phyloP scores from a whole-genome alignment of 345 rosid genomes.

The Streptanthus diversifolius region DNA sequence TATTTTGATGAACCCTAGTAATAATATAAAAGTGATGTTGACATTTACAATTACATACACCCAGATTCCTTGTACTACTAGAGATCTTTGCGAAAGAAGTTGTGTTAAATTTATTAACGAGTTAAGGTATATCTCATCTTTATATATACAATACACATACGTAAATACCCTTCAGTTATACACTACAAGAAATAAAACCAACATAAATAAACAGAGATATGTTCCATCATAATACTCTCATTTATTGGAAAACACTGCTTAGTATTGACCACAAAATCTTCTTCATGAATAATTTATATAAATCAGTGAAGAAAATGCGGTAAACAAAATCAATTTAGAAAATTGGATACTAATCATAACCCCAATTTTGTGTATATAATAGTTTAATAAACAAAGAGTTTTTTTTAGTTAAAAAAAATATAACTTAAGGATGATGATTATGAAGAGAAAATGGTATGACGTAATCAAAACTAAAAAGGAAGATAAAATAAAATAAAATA shows the following conservation, averaged over 20 bases:
- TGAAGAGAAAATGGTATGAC: neutral
- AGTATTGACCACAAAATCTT: neutral
- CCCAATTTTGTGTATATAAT: neutral
- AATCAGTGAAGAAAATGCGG: neutral
- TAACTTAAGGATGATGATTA: neutral
- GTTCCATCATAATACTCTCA: neutral
- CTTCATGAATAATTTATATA: neutral
- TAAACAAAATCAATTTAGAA: neutral
- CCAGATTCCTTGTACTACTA: slow-evolving; percentile 20
- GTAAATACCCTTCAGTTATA: neutral
- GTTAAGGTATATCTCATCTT: slow-evolving; percentile 15
- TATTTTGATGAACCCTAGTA: neutral
- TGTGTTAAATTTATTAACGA: neutral
- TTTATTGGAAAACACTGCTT: neutral
- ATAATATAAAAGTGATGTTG: slow-evolving; percentile 2
- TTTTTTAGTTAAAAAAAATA: neutral
- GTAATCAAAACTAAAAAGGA: neutral
- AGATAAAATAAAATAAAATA: neutral
- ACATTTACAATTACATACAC: slow-evolving; percentile 7
- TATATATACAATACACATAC: neutral
- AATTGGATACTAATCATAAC: neutral
- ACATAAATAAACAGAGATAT: neutral
- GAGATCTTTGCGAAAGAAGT: slow-evolving; percentile 18
- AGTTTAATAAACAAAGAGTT: neutral
- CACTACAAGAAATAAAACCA: neutral